These are phyloP conservation scores for Talaromyces proteolyticus DNA, from an alignment of 495 filamentous ascomycete species.

Conservation along the genomic window DNA sequence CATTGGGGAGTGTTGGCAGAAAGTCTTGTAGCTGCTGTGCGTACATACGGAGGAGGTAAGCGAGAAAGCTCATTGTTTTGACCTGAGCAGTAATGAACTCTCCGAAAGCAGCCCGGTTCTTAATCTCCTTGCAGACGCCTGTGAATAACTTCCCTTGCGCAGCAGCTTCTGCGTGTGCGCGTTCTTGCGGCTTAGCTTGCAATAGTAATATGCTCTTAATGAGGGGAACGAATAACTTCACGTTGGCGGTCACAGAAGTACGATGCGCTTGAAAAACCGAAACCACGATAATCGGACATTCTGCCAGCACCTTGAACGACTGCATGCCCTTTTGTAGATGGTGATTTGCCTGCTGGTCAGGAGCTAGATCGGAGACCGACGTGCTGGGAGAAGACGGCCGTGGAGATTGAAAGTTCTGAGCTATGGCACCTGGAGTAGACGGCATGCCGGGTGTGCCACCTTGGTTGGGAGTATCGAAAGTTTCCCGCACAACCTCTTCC, in stretches of 20 bases:
- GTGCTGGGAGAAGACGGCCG: conserved; percentile 85
- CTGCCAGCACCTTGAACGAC: conserved; percentile 96
- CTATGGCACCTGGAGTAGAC: conserved; percentile 67
- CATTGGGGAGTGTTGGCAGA: conserved; percentile 76
- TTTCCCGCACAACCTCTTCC: conserved; percentile 88
- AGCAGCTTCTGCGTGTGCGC: conserved; percentile 79
- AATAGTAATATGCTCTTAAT: conserved; percentile 87
- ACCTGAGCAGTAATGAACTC: conserved; percentile 98
- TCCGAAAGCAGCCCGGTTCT: conserved; percentile 89
- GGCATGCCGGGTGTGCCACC: conserved; percentile 62
- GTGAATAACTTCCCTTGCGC: conserved; percentile 76
- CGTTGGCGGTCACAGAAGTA: conserved; percentile 69
- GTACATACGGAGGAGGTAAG: conserved; percentile 87
- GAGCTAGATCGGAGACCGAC: conserved; percentile 65
- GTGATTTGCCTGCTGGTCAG: conserved; percentile 75
- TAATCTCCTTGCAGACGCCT: conserved; percentile 89
- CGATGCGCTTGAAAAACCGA: conserved; percentile 95
- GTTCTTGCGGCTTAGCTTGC: conserved; percentile 90
- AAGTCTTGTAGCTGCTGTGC: conserved; percentile 86
- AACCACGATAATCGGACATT: conserved; percentile 98
- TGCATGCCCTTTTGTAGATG: conserved; percentile 87
- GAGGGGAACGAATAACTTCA: conserved; percentile 85
- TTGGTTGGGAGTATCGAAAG: conserved; percentile 71
- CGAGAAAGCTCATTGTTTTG: conserved; percentile 98
- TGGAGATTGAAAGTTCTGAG: conserved; percentile 75